Conservation (phyloP, 495 filamentous ascomycete genomes). For the Filosporella fistucella region DNA sequence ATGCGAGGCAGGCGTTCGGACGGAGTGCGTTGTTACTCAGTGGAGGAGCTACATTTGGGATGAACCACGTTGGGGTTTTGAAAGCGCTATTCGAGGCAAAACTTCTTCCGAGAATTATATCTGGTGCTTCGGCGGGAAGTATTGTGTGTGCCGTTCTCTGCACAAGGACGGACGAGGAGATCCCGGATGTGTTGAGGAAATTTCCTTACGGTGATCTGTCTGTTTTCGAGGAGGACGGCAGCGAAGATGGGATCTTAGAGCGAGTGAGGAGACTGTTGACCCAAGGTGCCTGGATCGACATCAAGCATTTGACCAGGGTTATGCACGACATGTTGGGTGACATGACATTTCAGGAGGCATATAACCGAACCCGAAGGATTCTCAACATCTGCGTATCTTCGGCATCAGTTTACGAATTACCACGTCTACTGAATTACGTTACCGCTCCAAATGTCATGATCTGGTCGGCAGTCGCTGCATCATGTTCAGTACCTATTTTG, state of each 20-base stretch:
- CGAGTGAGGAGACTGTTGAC: constrained; percentile 75
- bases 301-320: constrained; percentile 69
- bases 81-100: constrained; percentile 74
- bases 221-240: constrained; percentile 74
- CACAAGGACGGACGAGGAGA: constrained; percentile 78
- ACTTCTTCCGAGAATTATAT: constrained; percentile 86
- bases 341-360: constrained; percentile 92
- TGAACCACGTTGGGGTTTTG: constrained; percentile 94
- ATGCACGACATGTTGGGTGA: constrained; percentile 79
- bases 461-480: constrained; percentile 93
- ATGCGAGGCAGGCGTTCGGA: constrained; percentile 81
- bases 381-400: constrained; percentile 92
- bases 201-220: constrained; percentile 80
- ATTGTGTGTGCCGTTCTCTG: constrained; percentile 88
- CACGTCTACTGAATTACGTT: constrained; percentile 83
- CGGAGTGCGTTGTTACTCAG: constrained; percentile 83
- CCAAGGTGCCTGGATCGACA: constrained; percentile 78
- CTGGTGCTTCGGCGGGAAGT: constrained; percentile 89
- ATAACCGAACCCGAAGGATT: constrained; percentile 85
- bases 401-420: constrained; percentile 81
- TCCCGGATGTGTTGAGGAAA: constrained; percentile 62
- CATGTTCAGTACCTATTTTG: constrained; percentile 87
- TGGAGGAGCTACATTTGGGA: constrained; percentile 90
- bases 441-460: constrained; percentile 92
- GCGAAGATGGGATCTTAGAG: constrained; percentile 62